Conservation (phyloP, 805 yeast species). For the Cyberlindnera meyerae region DNA sequence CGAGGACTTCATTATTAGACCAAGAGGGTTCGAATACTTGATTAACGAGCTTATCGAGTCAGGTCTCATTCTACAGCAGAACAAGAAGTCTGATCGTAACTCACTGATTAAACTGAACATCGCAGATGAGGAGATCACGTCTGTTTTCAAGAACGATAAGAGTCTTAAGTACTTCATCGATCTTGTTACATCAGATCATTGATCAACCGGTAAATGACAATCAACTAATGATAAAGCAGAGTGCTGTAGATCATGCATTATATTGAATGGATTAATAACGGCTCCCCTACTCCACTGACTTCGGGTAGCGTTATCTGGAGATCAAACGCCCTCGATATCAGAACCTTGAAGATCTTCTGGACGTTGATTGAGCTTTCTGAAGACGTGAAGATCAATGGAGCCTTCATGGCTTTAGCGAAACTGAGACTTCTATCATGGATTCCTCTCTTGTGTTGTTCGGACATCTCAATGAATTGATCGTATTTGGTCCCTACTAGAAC, state of each 20-base stretch:
- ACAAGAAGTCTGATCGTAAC: constrained; percentile 61
- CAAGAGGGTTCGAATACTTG: constrained; percentile 55
- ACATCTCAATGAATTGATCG: constrained; percentile 76
- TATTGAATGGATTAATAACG: too few relatives aligned
- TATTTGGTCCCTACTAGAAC: constrained; percentile 90
- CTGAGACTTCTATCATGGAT: constrained; percentile 77
- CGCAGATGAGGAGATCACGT: constrained; percentile 63
- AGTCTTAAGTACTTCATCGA: constrained; percentile 27
- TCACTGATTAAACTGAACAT: constrained; percentile 60
- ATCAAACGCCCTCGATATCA: constrained; percentile 87
- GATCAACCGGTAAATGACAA: not conserved
- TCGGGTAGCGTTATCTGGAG: constrained; percentile 72
- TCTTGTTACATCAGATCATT: constrained; percentile 2
- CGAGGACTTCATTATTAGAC: constrained; percentile 38
- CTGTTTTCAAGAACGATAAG: constrained; percentile 55
- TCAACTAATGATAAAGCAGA: too few relatives aligned
- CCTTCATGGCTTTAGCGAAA: constrained; percentile 86
- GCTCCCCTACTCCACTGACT: constrained; percentile 84
- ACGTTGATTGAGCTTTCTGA: constrained; percentile 89
- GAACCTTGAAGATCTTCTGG: constrained; percentile 88
- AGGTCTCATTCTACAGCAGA: constrained; percentile 67
- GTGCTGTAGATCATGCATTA: too few relatives aligned
- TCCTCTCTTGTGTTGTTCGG: constrained; percentile 76
- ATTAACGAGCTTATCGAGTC: constrained; percentile 70
- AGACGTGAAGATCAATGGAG: constrained; percentile 80